These are phyloP conservation scores for Oryza meyeriana DNA, from an alignment of 176 grass and related monocot genomes.

Conservation along the genomic window DNA sequence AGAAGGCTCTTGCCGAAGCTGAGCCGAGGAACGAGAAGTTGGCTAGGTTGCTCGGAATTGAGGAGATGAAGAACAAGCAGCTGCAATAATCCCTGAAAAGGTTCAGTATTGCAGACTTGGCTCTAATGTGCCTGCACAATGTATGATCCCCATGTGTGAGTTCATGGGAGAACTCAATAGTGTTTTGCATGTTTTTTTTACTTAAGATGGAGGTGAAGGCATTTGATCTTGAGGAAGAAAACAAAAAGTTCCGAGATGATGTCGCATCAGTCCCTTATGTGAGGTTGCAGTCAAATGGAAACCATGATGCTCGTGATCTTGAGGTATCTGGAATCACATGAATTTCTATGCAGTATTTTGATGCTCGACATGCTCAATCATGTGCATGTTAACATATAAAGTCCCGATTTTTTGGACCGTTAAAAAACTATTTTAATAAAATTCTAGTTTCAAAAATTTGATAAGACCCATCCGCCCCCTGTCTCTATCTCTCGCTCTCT, in stretches of 20 bases:
- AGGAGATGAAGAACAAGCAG: conserved; percentile 41
- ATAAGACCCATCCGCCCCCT: too few relatives aligned
- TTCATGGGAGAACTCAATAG: neutral
- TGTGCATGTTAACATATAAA: conserved; percentile 12
- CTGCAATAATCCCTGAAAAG: conserved; percentile 50
- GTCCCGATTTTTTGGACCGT: too few relatives aligned
- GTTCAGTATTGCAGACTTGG: neutral
- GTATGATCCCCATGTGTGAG: neutral
- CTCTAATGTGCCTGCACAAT: neutral
- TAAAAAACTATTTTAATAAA: too few relatives aligned
- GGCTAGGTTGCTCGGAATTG: conserved; percentile 43
- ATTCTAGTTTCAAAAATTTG: too few relatives aligned
- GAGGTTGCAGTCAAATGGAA: conserved; percentile 21
- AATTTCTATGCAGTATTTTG: neutral
- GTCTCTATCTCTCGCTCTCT: too few relatives aligned
- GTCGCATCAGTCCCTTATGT: conserved; percentile 21
- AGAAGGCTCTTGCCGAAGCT: conserved; percentile 39
- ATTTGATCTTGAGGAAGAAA: conserved; percentile 50
- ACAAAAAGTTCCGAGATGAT: conserved; percentile 49
- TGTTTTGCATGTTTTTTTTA: neutral
- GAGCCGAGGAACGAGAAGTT: conserved; percentile 46
- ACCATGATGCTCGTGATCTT: neutral
- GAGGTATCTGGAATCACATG: conserved; percentile 21
- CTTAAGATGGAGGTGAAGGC: conserved; percentile 56
- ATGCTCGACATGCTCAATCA: neutral